A percentile compares a stretch with the other conserved stretches of the same genome.
These are phyloP conservation scores for Boletus eberwhitei DNA, from an alignment of 768 basidiomycete species.

Conservation along the genomic window DNA sequence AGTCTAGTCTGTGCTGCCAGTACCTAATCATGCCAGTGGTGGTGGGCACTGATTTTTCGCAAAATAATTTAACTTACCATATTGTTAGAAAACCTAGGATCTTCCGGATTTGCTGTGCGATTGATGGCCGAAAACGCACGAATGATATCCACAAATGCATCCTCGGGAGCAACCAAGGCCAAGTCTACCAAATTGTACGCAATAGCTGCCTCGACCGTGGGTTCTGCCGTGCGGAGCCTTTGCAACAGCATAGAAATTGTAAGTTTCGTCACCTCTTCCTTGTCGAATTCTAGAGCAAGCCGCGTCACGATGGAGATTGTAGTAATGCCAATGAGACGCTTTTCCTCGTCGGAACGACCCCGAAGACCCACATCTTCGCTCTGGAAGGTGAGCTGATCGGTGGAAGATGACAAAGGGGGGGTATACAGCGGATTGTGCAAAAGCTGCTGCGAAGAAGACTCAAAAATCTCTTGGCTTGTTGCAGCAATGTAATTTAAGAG, in stretches of 20 bases:
- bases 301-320: slow-evolving; percentile 89
- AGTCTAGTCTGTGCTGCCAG: slow-evolving; percentile 89
- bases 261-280: slow-evolving; percentile 84
- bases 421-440: slow-evolving; percentile 41
- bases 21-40: slow-evolving; percentile 44
- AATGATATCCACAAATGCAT: slow-evolving; percentile 80
- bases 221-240: slow-evolving; percentile 78
- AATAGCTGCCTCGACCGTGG: slow-evolving; percentile 86
- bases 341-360: slow-evolving; percentile 79
- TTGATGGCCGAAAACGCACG: slow-evolving; percentile 82
- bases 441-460: slow-evolving; percentile 44
- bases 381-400: slow-evolving; percentile 50
- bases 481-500: slow-evolving; percentile 89
- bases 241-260: slow-evolving; percentile 93
- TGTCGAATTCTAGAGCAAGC: slow-evolving; percentile 81
- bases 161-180: slow-evolving; percentile 72
- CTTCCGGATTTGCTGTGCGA: slow-evolving; percentile 82
- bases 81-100: slow-evolving; percentile 84
- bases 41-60: not conserved
- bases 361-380: slow-evolving; percentile 62
- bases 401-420: slow-evolving; percentile 25
- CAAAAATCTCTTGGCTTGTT: slow-evolving; percentile 72
- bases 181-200: slow-evolving; percentile 90
- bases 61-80: slow-evolving; percentile 50
- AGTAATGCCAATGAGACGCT: slow-evolving; percentile 79